These are phyloP conservation scores for Xerocomus brunneocitrinus DNA, from an alignment of 768 basidiomycete genomes.

Conservation along the genomic window DNA sequence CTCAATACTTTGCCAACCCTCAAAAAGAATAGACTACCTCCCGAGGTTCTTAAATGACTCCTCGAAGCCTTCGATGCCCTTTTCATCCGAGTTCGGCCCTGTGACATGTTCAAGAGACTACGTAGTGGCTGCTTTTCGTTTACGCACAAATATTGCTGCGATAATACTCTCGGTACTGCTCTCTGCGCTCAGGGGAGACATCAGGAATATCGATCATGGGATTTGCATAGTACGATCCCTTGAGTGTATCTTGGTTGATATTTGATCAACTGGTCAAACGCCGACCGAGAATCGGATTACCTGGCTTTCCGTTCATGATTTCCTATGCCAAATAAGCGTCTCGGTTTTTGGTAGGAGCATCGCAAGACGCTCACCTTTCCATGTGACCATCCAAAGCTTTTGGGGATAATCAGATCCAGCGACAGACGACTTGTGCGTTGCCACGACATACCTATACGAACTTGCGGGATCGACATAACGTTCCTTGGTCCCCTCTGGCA, in stretches of 20 bases:
- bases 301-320: constrained; percentile 93
- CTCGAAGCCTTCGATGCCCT: constrained; percentile 72
- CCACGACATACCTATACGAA: constrained; percentile 60
- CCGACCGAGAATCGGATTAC: constrained; percentile 28
- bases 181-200: constrained; percentile 52
- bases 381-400: constrained; percentile 95
- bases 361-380: constrained; percentile 61
- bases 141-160: constrained; percentile 78
- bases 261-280: constrained; percentile 1
- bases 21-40: constrained; percentile 35
- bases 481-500: constrained; percentile 65
- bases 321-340: constrained; percentile 45
- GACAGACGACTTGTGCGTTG: not conserved
- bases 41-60: constrained; percentile 85
- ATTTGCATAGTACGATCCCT: constrained; percentile 90
- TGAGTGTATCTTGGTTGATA: constrained; percentile 61
- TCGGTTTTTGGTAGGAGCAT: not conserved
- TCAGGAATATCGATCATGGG: constrained; percentile 63
- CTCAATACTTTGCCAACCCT: constrained; percentile 2
- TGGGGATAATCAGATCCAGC: not conserved
- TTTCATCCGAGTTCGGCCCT: constrained; percentile 65
- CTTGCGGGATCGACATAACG: constrained; percentile 68
- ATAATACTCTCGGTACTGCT: constrained; percentile 78
- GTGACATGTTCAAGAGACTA: not conserved
- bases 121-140: not conserved